Evolutionary conservation across 768 basidiomycete species (phyloP), one percentile per base, ranked within the genome.

Genomic region (Naematelia encephala): DNA sequence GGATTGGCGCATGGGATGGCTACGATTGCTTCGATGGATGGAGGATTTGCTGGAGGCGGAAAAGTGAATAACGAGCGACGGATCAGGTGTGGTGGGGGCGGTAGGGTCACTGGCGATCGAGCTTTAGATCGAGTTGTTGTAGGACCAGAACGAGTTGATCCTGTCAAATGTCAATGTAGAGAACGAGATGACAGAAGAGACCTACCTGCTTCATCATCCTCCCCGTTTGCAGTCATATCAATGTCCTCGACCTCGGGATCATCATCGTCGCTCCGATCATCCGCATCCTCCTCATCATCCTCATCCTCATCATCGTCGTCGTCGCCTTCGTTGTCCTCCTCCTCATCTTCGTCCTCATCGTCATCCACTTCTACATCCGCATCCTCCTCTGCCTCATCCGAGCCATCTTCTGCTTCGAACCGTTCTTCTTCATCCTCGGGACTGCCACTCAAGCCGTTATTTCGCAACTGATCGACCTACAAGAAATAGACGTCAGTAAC

Each of bases 1-100:
- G 91, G 86, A 3, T 84, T 85, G 3, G 91, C 91, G 63, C 93
- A 89, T 1, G 93, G 90, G 56, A 97, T 84, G 19, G 91, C 91
- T 62, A 88, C 90, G 60, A 94, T 85, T 16, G 92, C 91, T 78
- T 94, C 92, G 4, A 96, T 86, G 5, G 87, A 86, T 73, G 86
- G 90, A 0, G 89, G 82, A 27, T 85, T 82, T n/a, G 76, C 55
- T 25, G 46, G 23, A 13, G 47, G 26, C n/a, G 60, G 55, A 45
- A 63, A 68, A 8, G 65, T 51, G 59, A 78, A 76, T 27, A 77
- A 67, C 4, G 54, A 51, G 16, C 75, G 74, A 3, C 78, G 72
- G 42, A 69, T 58, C n/a, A 72, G 61, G 25, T 76, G 61, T 1
- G 78, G 74, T 45, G 34, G 53, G 47, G 19, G 42, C 46, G 67